A percentile compares a stretch with the other conserved stretches of the same genome.
Conservation (phyloP, 2,329 filamentous ascomycete genomes). For the Claviceps pazoutovae region DNA sequence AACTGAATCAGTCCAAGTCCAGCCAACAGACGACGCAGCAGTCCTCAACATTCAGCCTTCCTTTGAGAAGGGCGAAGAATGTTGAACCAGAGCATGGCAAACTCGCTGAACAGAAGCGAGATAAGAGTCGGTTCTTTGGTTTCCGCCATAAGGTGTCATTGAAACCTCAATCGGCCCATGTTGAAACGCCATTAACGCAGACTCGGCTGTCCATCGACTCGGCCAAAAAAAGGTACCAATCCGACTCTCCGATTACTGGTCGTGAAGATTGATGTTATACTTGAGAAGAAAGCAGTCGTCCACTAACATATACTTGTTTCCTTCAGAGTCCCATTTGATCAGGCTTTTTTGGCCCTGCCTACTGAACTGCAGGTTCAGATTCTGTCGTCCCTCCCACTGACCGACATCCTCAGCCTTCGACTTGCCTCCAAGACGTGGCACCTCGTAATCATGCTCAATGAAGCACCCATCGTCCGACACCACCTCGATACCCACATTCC, state of each 20-base stretch:
- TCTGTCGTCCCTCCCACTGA: conserved; percentile 43
- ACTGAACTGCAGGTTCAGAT: conserved; percentile 51
- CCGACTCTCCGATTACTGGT: neutral
- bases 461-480: conserved; percentile 45
- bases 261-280: neutral
- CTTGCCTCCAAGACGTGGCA: conserved; percentile 46
- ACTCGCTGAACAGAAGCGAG: conserved; percentile 22
- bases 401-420: conserved; percentile 45
- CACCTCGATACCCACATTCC: conserved; percentile 47
- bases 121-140: conserved; percentile 29
- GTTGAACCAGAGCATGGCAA: conserved; percentile 18
- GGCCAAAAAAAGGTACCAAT: conserved; percentile 19
- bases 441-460: conserved; percentile 43
- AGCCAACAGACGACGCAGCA: conserved; percentile 27
- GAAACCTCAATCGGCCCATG: conserved; percentile 15
- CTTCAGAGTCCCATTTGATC: conserved; percentile 33
- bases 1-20: conserved; percentile 41
- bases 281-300: neutral
- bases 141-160: conserved; percentile 26
- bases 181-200: conserved; percentile 5
- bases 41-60: conserved; percentile 36
- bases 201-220: conserved; percentile 13
- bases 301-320: conserved; percentile 8
- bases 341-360: conserved; percentile 43
- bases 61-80: conserved; percentile 28